Conservation (phyloP, 139 green algal species). For the Mychonastes homosphaera region DNA sequence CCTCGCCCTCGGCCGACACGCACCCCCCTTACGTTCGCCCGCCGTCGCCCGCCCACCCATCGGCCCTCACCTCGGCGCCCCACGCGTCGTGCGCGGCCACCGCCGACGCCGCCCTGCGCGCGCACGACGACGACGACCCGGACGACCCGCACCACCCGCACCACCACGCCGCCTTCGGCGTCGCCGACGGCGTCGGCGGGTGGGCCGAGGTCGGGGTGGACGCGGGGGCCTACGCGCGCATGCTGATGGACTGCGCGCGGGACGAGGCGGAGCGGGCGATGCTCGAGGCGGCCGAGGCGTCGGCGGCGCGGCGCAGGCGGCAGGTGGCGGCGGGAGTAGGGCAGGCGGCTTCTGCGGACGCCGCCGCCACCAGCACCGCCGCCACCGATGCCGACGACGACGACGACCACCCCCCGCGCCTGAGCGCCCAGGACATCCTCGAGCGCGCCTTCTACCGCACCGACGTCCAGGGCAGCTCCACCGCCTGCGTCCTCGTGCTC, state of each 20-base stretch:
- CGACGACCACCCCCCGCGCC: no score
- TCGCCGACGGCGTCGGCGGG: slow-evolving; percentile 79
- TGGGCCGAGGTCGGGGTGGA: slow-evolving; percentile 73
- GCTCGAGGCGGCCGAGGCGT: slow-evolving; percentile 4
- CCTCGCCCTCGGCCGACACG: no score
- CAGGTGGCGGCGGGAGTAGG: background rate
- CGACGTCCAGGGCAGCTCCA: slow-evolving; percentile 50
- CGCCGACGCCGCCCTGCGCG: no score
- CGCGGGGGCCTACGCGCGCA: slow-evolving; percentile 62
- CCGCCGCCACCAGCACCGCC: no score
- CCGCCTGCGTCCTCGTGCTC: slow-evolving; percentile 70
- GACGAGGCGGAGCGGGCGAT: slow-evolving; percentile 24
- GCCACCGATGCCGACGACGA: no score
- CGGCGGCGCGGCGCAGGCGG: background rate
- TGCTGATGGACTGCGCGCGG: slow-evolving; percentile 62
- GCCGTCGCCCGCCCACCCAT: no score
- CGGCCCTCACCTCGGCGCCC: no score
- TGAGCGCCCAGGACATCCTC: slow-evolving; percentile 39
- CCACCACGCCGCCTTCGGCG: slow-evolving; percentile 44
- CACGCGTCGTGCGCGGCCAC: no score
- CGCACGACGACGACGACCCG: no score
- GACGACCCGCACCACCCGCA: no score
- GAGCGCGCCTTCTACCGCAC: slow-evolving; percentile 36
- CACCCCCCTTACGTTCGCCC: no score
- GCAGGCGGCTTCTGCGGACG: background rate